phyloP scores from a whole-genome alignment of 345 rosid species.

The Orychophragmus violaceus region DNA sequence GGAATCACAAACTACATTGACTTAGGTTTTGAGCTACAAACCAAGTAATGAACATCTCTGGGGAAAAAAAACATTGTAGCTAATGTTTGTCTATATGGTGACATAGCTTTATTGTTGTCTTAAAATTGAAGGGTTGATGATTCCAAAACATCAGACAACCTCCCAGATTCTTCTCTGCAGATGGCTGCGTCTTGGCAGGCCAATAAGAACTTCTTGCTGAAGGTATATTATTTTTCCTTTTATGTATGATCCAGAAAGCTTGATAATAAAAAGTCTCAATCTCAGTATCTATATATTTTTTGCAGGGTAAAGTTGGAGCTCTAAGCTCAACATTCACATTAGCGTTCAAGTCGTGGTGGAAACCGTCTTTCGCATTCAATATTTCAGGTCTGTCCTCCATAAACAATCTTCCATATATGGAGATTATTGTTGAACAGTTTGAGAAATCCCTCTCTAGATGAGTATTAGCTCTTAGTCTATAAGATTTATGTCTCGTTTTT shows the following conservation, averaged over 20 bases:
- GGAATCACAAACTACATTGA: slow-evolving; percentile 96
- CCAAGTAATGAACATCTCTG: slow-evolving; percentile 46
- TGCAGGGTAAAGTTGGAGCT: slow-evolving; percentile 83
- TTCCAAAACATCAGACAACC: slow-evolving; percentile 27
- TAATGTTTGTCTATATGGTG: neutral
- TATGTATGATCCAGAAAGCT: neutral
- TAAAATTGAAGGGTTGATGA: slow-evolving; percentile 54
- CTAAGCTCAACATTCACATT: slow-evolving; percentile 60
- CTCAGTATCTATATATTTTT: neutral
- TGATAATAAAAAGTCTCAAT: neutral
- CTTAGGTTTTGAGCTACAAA: slow-evolving; percentile 78
- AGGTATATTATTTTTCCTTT: slow-evolving; percentile 34
- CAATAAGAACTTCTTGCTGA: slow-evolving; percentile 81
- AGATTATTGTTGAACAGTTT: neutral
- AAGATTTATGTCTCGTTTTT: neutral
- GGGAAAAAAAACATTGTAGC: neutral
- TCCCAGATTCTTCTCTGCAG: slow-evolving; percentile 66
- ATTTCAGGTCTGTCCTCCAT: slow-evolving; percentile 44
- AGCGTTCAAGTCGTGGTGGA: slow-evolving; percentile 98
- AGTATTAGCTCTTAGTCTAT: neutral
- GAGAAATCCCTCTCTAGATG: neutral
- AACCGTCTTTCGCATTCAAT: slow-evolving; percentile 78
- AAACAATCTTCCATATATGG: neutral
- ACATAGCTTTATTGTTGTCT: slow-evolving; percentile 4
- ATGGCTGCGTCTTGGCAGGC: slow-evolving; percentile 97